Evolutionary conservation across 2,329 filamentous ascomycete species (phyloP).

Genomic region (Monilinia laxa): DNA sequence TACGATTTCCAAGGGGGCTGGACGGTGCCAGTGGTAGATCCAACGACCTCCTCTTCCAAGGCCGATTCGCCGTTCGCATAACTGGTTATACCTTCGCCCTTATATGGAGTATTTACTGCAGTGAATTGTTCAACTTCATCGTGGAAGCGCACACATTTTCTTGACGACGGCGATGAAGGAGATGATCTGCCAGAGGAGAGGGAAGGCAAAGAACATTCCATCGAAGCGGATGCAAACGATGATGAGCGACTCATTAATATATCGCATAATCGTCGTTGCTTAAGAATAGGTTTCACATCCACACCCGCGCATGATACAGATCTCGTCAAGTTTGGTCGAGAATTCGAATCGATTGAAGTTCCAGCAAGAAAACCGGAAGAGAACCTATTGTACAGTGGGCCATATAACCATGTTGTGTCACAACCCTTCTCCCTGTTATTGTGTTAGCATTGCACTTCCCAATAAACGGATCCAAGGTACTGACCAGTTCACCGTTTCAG

Average conservation of each 20-base stretch:
- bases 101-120: constrained; percentile 4
- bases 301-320: constrained; percentile 35
- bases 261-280: constrained; percentile 95
- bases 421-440: constrained; percentile 83
- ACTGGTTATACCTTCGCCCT: background rate
- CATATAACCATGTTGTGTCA: constrained; percentile 97
- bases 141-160: constrained; percentile 23
- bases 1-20: background rate
- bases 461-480: constrained; percentile 39
- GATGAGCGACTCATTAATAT: constrained; percentile 88
- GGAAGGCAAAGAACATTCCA: constrained; percentile 7
- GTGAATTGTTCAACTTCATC: constrained; percentile 24
- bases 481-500: constrained; percentile 91
- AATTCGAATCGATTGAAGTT: constrained; percentile 52
- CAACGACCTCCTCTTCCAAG: background rate
- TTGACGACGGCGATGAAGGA: constrained; percentile 12
- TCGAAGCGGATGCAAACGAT: constrained; percentile 52
- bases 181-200: constrained; percentile 21
- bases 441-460: constrained; percentile 36
- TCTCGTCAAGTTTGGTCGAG: constrained; percentile 2
- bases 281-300: constrained; percentile 74
- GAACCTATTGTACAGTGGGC: constrained; percentile 69
- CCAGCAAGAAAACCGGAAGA: background rate
- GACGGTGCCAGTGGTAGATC: background rate
- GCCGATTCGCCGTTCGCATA: background rate